Evolutionary conservation across 2,329 filamentous ascomycete genomes (phyloP), one percentile per base, ranked within the genome.

Genomic region (Sarocladium brachiariae): DNA sequence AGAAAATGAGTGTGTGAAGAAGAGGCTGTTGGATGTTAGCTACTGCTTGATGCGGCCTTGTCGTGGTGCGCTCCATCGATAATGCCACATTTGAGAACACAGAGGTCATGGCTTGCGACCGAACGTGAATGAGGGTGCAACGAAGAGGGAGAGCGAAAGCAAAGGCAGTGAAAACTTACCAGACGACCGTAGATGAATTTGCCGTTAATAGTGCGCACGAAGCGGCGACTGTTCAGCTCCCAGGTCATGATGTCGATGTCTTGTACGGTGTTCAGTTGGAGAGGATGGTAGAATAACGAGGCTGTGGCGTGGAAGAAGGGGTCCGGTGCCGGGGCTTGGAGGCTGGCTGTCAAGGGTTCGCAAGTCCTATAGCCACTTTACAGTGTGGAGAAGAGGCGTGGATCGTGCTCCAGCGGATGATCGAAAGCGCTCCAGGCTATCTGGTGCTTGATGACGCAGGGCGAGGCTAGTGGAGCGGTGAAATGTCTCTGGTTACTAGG

Each of bases 1-100:
- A 68, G 66, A 96, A 87, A 56, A 96, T 80, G 62, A 95, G 75
- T 53, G 83, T 76, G 73, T 97, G 90, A 52, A 97, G 74, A 51
- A 97, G 75, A 61, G 93, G 92, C 93, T 97, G 38, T 50, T 30
- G 58, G 34, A 57, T 56, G 56, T 56, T 50, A 56, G 55, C 55
- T 50, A 48, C 54, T 60, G 54, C 56, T 56, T 51, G 53, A 49
- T 52, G 33, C 21, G 8, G 39, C 13, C 8, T 19, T 16, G 27
- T 53, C 58, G 53, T 53, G 49, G 43, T 54, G 50, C 49, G 50
- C 54, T 54, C 19, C 46, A 51, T 30, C 24, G 24, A 33, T 52
- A 35, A 47, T 50, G 43, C 21, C 43, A 16, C 19, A 23, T n/a
- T n/a, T n/a, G 21, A 16, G 34, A 34, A 13, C 8, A 18, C 9